Conservation (phyloP, 2,329 filamentous ascomycete genomes). For the Cytospora leucostoma region DNA sequence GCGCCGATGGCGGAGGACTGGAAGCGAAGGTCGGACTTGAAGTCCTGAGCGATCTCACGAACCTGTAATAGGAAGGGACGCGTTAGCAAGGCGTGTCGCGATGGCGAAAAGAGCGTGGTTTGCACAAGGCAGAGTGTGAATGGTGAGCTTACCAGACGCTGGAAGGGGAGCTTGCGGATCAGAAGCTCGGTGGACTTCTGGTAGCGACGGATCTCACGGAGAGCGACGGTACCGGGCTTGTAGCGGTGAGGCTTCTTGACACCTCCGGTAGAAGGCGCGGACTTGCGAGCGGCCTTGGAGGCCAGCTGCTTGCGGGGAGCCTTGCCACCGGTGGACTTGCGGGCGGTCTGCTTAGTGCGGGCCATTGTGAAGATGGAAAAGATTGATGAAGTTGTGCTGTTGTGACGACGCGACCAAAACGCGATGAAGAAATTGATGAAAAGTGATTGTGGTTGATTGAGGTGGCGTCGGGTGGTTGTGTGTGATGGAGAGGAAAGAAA, state of each 20-base stretch:
- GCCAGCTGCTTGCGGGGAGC: slow-evolving; percentile 93
- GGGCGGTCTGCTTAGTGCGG: slow-evolving; percentile 67
- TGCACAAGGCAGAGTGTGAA: background rate
- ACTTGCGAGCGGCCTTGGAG: slow-evolving; percentile 99
- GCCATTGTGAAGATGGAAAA: slow-evolving; percentile 52
- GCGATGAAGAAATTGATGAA: slow-evolving; percentile 37
- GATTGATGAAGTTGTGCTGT: slow-evolving; percentile 33
- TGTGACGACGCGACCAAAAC: slow-evolving; percentile 31
- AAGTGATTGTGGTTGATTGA: slow-evolving; percentile 26
- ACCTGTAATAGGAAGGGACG: slow-evolving; percentile 48
- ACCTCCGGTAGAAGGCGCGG: slow-evolving; percentile 92
- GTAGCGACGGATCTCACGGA: slow-evolving; percentile 98
- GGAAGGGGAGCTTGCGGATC: slow-evolving; percentile 96
- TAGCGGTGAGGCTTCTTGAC: slow-evolving; percentile 94
- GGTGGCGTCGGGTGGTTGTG: slow-evolving; percentile 35
- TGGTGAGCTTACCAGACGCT: slow-evolving; percentile 71
- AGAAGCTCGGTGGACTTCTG: slow-evolving; percentile 96
- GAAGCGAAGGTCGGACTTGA: slow-evolving; percentile 95
- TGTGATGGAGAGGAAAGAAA: slow-evolving; percentile 36
- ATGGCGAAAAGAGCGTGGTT: background rate
- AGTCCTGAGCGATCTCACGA: slow-evolving; percentile 93
- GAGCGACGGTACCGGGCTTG: slow-evolving; percentile 93
- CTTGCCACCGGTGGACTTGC: slow-evolving; percentile 80
- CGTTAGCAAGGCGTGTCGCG: slow-evolving; percentile 30
- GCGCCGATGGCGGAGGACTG: slow-evolving; percentile 97